These are phyloP conservation scores for Yarrowia bubula DNA, from an alignment of 805 yeast species.

Conservation along the genomic window DNA sequence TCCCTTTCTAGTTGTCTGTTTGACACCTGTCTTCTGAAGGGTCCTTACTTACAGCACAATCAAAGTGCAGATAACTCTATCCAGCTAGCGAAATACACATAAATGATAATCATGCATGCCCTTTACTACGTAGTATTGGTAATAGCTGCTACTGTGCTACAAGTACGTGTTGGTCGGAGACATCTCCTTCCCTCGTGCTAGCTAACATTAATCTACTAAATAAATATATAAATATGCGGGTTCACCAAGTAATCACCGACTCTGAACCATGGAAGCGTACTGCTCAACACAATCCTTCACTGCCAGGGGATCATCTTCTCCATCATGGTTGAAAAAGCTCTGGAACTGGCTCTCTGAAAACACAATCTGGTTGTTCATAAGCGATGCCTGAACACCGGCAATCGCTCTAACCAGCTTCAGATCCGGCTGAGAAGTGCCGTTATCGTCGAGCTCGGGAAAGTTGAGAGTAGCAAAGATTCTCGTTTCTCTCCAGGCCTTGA, in stretches of 20 bases:
- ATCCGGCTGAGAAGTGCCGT: background rate
- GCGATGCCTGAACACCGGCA: background rate
- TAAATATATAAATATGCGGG: constrained; percentile 13
- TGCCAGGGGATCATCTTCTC: background rate
- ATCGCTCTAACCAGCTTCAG: background rate
- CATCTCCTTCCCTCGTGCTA: too few species aligned
- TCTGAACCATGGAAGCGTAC: constrained; percentile 11
- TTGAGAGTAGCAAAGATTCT: constrained; percentile 9
- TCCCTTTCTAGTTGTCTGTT: too few species aligned
- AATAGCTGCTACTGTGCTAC: too few species aligned
- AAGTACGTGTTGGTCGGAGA: too few species aligned
- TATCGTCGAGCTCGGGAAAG: background rate
- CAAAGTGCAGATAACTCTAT: background rate
- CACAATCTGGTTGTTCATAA: background rate
- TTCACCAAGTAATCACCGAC: background rate
- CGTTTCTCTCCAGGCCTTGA: constrained; percentile 11
- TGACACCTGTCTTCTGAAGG: too few species aligned
- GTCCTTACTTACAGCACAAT: background rate
- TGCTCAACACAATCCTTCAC: constrained; percentile 9
- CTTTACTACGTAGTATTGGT: too few species aligned
- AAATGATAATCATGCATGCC: too few species aligned
- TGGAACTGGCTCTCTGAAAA: constrained; percentile 6
- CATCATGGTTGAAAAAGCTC: constrained; percentile 4
- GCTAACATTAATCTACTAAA: background rate
- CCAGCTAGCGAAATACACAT: too few species aligned